phyloP scores from a whole-genome alignment of 2,329 filamentous ascomycete genomes.

The Exserohilum turcica region DNA sequence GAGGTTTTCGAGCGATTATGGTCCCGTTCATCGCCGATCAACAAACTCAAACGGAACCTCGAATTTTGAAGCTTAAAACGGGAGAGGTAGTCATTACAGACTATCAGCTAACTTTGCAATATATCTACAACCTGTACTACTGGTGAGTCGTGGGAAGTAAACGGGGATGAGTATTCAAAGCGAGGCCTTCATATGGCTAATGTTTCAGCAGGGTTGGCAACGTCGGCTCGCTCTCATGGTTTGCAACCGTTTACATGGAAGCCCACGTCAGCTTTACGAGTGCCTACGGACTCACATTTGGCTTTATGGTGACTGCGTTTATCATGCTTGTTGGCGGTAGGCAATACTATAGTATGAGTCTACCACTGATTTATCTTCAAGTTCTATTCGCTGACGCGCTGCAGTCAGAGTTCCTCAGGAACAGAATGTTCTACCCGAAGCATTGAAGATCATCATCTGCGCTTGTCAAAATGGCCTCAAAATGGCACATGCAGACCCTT shows the following conservation, averaged over 20 bases:
- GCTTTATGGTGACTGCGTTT: constrained; percentile 66
- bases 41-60: not conserved
- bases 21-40: constrained; percentile 30
- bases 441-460: not conserved
- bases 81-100: constrained; percentile 30
- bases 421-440: constrained; percentile 9
- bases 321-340: constrained; percentile 53
- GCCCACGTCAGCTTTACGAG: constrained; percentile 70
- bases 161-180: not conserved
- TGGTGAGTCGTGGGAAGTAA: constrained; percentile 26
- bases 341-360: constrained; percentile 13
- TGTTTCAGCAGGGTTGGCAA: constrained; percentile 60
- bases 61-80: constrained; percentile 25
- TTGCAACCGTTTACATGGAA: constrained; percentile 72
- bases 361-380: not conserved
- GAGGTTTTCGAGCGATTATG: constrained; percentile 34
- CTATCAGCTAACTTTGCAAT: constrained; percentile 33
- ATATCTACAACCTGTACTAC: constrained; percentile 42
- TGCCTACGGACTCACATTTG: constrained; percentile 65
- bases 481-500: constrained; percentile 16
- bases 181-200: not conserved
- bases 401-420: not conserved
- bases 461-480: constrained; percentile 22
- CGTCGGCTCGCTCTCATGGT: constrained; percentile 63
- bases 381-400: not conserved